Conservation (phyloP, 768 basidiomycete species). For the Infundibulicybe gibba region DNA sequence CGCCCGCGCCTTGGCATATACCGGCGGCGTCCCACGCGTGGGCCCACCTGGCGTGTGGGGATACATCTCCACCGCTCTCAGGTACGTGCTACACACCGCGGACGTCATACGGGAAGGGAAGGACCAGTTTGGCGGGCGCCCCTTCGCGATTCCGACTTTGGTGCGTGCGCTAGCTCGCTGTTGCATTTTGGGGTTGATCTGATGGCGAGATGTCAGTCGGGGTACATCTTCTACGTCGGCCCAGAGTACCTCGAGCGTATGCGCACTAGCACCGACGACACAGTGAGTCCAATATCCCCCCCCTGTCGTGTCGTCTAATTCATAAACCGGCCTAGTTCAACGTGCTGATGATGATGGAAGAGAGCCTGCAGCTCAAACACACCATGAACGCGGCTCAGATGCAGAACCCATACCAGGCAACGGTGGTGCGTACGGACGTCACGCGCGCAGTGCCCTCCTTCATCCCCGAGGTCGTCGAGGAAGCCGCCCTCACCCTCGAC, state of each 20-base stretch:
- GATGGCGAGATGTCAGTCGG: constrained; percentile 14
- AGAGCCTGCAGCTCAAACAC: constrained; percentile 30
- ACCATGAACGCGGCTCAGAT: constrained; percentile 33
- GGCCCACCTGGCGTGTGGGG: constrained; percentile 29
- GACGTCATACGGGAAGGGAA: constrained; percentile 24
- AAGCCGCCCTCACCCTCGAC: constrained; percentile 26
- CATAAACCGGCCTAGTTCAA: constrained; percentile 23
- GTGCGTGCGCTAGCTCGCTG: constrained; percentile 8
- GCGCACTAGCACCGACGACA: constrained; percentile 26
- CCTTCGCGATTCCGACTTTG: constrained; percentile 32
- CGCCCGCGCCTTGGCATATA: constrained; percentile 19
- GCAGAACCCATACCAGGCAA: constrained; percentile 28
- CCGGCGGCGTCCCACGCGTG: constrained; percentile 26
- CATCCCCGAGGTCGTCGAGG: constrained; percentile 33
- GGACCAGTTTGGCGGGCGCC: constrained; percentile 20
- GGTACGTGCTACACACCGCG: constrained; percentile 26
- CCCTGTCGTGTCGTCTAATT: background rate
- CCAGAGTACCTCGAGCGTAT: constrained; percentile 26
- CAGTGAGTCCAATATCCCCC: constrained; percentile 15
- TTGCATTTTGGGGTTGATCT: background rate
- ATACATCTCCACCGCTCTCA: constrained; percentile 29
- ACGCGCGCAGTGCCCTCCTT: constrained; percentile 28
- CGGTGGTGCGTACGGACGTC: constrained; percentile 29
- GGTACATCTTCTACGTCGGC: constrained; percentile 27
- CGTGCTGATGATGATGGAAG: constrained; percentile 26